phyloP scores from a whole-genome alignment of 23 red algal species.

The Gracilariopsis chorda region DNA sequence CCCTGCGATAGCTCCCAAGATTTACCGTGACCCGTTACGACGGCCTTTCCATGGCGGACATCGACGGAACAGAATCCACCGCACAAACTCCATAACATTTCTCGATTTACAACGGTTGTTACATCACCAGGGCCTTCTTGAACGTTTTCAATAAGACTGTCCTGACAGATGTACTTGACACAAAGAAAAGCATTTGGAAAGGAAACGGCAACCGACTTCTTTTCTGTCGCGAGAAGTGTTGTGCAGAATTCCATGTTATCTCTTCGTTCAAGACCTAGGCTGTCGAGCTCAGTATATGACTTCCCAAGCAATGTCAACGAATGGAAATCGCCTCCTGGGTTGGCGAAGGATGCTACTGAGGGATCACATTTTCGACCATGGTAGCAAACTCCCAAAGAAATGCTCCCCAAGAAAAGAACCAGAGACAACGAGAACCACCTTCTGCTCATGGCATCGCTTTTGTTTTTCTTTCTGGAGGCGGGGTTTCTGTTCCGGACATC shows the following conservation, averaged over 20 bases:
- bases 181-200: neutral
- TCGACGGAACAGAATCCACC: neutral
- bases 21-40: neutral
- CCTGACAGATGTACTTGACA: neutral
- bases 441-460: too few relatives aligned
- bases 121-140: neutral
- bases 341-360: neutral
- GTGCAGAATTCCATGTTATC: neutral
- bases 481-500: too few relatives aligned
- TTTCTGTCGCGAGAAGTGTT: constrained; percentile 14
- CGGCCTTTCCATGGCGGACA: neutral
- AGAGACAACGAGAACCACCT: too few relatives aligned
- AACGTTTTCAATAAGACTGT: neutral
- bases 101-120: neutral
- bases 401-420: too few relatives aligned
- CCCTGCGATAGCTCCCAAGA: neutral
- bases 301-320: neutral
- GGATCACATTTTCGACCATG: neutral
- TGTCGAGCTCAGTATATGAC: neutral
- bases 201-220: neutral
- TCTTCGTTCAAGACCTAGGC: neutral
- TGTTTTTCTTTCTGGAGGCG: too few relatives aligned
- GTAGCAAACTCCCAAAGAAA: too few relatives aligned
- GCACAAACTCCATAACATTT: neutral
- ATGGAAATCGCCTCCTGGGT: neutral